phyloP scores from a whole-genome alignment of 495 filamentous ascomycete genomes.

The Mytilinidion resinicola region DNA sequence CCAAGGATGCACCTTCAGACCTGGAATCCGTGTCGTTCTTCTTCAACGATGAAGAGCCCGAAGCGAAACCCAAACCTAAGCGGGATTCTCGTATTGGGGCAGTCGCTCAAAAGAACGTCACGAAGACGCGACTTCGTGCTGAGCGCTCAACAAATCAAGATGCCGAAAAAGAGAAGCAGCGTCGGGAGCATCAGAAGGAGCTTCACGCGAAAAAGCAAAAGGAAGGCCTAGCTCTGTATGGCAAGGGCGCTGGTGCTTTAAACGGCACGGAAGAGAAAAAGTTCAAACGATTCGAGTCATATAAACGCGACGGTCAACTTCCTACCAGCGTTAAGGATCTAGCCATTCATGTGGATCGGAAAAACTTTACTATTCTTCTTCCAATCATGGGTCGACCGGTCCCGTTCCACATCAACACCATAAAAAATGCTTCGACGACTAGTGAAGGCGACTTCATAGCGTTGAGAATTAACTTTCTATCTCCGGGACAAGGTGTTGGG shows the following conservation, averaged over 20 bases:
- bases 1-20: slow-evolving; percentile 82
- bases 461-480: slow-evolving; percentile 93
- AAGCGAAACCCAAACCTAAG: slow-evolving; percentile 69
- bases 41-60: slow-evolving; percentile 69
- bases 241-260: slow-evolving; percentile 68
- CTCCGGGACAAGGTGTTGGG: slow-evolving; percentile 94
- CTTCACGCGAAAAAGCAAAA: slow-evolving; percentile 81
- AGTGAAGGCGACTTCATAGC: slow-evolving; percentile 84
- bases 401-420: slow-evolving; percentile 97
- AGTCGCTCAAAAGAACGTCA: slow-evolving; percentile 83
- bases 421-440: slow-evolving; percentile 66
- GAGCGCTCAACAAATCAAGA: slow-evolving; percentile 79
- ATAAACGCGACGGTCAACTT: slow-evolving; percentile 96
- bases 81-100: slow-evolving; percentile 74
- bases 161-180: slow-evolving; percentile 80
- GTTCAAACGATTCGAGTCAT: slow-evolving; percentile 98
- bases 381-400: slow-evolving; percentile 97
- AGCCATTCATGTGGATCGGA: slow-evolving; percentile 80
- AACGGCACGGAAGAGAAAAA: slow-evolving; percentile 91
- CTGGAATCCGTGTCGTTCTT: slow-evolving; percentile 92
- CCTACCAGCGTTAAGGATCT: slow-evolving; percentile 76
- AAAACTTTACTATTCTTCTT: slow-evolving; percentile 81
- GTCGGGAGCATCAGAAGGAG: slow-evolving; percentile 89
- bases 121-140: slow-evolving; percentile 85
- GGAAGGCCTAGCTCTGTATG: slow-evolving; percentile 76